Conservation (phyloP, 106 monocot species). For the Allium fistulosum region DNA sequence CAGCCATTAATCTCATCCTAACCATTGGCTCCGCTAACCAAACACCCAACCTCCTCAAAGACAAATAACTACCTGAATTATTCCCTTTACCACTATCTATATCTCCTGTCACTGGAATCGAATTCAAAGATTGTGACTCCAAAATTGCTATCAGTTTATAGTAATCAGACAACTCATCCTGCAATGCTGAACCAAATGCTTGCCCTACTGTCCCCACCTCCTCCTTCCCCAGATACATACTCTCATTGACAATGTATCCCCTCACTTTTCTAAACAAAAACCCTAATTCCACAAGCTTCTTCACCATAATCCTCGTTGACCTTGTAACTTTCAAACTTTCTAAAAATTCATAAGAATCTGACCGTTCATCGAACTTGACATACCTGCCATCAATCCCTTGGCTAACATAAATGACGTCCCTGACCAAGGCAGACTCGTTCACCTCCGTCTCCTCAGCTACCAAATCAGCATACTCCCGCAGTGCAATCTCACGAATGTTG, state of each 20-base stretch:
- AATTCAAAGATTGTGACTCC: conserved; percentile 55
- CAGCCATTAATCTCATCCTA: conserved; percentile 90
- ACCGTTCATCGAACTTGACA: conserved; percentile 29
- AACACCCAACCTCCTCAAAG: conserved; percentile 64
- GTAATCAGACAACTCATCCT: conserved; percentile 81
- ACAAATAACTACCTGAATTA: conserved; percentile 43
- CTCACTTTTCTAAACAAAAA: conserved; percentile 75
- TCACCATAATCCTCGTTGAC: conserved; percentile 46
- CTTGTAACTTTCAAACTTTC: conserved; percentile 43
- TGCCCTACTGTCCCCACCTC: conserved; percentile 78
- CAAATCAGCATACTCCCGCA: conserved; percentile 73
- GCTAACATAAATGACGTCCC: conserved; percentile 65
- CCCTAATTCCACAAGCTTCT: conserved; percentile 69
- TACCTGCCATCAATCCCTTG: conserved; percentile 90
- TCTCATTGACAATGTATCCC: conserved; percentile 35
- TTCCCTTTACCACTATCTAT: conserved; percentile 12
- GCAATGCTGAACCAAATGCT: conserved; percentile 75
- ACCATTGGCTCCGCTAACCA: conserved; percentile 95
- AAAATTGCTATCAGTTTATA: conserved; percentile 89
- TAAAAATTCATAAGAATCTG: conserved; percentile 65
- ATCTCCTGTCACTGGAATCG: conserved; percentile 46
- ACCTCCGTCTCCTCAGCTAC: conserved; percentile 56
- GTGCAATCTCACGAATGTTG: conserved; percentile 79
- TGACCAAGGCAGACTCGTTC: conserved; percentile 56
- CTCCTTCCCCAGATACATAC: conserved; percentile 24